phyloP scores from a whole-genome alignment of 352 stramenopile species.

The Thalassiosira mediterranea region DNA sequence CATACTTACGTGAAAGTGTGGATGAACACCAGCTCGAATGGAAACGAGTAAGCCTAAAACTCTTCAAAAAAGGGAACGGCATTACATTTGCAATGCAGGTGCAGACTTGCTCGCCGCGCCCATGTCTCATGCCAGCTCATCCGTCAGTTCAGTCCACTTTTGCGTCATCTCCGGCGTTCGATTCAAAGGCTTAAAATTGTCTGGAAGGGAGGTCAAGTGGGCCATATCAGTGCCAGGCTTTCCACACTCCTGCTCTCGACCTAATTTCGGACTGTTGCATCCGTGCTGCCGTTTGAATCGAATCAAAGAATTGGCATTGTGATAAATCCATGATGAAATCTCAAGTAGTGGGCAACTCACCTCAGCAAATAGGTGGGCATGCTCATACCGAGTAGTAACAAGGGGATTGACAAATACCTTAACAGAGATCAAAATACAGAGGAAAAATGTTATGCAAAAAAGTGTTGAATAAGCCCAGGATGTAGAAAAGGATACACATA shows the following conservation, averaged over 20 bases:
- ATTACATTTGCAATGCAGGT: too few relatives aligned
- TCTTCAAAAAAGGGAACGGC: too few relatives aligned
- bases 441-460: too few relatives aligned
- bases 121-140: too few relatives aligned
- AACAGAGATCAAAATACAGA: conserved; percentile 53
- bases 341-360: too few relatives aligned
- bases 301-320: background rate
- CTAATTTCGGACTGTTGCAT: conserved; percentile 35
- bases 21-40: too few relatives aligned
- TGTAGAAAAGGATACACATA: background rate
- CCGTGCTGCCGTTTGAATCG: conserved; percentile 23
- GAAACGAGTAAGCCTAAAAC: too few relatives aligned
- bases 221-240: background rate
- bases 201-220: conserved; percentile 36
- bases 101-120: too few relatives aligned
- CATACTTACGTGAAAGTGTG: too few relatives aligned
- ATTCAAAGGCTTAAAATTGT: conserved; percentile 44
- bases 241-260: conserved; percentile 24
- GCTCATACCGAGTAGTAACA: conserved; percentile 66
- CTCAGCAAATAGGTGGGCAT: conserved; percentile 71
- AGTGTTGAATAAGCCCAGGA: background rate
- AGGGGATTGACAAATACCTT: conserved; percentile 79
- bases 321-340: too few relatives aligned
- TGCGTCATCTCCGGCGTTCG: conserved; percentile 47
- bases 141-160: conserved; percentile 43